A percentile compares a stretch with the other conserved stretches of the same genome.
phyloP scores from a whole-genome alignment of 768 basidiomycete species.

The Mycena galopus region DNA sequence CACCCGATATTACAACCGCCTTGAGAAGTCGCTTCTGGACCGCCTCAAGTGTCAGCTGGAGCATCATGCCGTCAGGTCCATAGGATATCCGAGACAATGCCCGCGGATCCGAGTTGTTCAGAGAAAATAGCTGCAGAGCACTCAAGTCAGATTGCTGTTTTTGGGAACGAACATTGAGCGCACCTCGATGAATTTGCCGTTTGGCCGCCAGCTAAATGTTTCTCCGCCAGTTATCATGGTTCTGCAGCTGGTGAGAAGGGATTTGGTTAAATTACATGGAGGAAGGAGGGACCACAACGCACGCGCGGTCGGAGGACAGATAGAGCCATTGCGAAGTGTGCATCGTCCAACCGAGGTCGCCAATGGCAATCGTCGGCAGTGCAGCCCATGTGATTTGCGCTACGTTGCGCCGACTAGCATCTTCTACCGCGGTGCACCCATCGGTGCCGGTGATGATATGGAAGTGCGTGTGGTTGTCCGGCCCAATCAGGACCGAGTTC shows the following conservation, averaged over 20 bases:
- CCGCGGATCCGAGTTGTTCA: not conserved
- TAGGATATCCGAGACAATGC: conserved; percentile 11
- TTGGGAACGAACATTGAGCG: not conserved
- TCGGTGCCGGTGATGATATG: conserved; percentile 6
- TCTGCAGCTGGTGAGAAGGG: not conserved
- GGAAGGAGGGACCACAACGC: not conserved
- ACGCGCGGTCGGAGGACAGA: conserved; percentile 12
- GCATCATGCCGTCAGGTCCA: not conserved
- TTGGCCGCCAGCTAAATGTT: conserved; percentile 13
- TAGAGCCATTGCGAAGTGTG: conserved; percentile 16
- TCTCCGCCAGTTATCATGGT: conserved; percentile 1
- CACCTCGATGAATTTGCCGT: conserved; percentile 9
- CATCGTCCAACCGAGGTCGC: conserved; percentile 1
- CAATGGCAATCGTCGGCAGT: conserved; percentile 1
- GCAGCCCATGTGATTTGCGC: conserved; percentile 8
- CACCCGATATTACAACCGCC: conserved; percentile 1
- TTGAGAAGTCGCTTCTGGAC: conserved; percentile 10
- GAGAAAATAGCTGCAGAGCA: not conserved
- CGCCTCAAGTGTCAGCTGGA: conserved; percentile 4
- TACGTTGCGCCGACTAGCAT: not conserved
- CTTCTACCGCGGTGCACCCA: conserved; percentile 6
- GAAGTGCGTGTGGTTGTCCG: conserved; percentile 8
- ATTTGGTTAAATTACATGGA: not conserved
- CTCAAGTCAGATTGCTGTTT: not conserved
- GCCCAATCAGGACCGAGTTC: conserved; percentile 4